Evolutionary conservation across 2,329 filamentous ascomycete species (phyloP).

Genomic region (Fusarium scirpi): DNA sequence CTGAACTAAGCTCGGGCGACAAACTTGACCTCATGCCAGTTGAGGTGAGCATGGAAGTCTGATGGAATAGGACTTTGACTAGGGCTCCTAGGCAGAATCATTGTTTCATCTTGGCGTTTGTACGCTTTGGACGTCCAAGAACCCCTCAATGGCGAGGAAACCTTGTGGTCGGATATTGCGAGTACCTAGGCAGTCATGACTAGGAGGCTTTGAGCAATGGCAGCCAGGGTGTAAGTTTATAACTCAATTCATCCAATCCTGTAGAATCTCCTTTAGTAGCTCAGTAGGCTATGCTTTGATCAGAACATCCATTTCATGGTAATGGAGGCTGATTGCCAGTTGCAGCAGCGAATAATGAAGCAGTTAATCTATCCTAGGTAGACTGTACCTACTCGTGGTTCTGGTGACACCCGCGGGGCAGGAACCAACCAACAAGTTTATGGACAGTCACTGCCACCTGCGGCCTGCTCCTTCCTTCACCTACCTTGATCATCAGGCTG

Average conservation of each 20-base stretch:
- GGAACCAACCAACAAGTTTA: background rate
- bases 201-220: background rate
- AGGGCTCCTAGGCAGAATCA: background rate
- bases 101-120: background rate
- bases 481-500: background rate
- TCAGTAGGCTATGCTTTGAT: background rate
- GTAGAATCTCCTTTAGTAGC: background rate
- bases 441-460: background rate
- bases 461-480: background rate
- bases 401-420: slow-evolving; percentile 3
- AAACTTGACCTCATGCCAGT: background rate
- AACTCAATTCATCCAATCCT: background rate
- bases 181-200: background rate
- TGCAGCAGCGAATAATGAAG: background rate
- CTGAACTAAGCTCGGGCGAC: background rate
- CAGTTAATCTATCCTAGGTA: background rate
- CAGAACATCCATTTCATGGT: background rate
- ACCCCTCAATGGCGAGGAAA: background rate
- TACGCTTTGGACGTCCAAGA: background rate
- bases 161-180: background rate
- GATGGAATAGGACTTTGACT: background rate
- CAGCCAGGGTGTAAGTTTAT: background rate
- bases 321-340: background rate
- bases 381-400: background rate
- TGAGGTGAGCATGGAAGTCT: background rate